A percentile compares a stretch with the other conserved stretches of the same genome.
Conservation (phyloP, 345 rosid genomes). For the Acer campestre region DNA sequence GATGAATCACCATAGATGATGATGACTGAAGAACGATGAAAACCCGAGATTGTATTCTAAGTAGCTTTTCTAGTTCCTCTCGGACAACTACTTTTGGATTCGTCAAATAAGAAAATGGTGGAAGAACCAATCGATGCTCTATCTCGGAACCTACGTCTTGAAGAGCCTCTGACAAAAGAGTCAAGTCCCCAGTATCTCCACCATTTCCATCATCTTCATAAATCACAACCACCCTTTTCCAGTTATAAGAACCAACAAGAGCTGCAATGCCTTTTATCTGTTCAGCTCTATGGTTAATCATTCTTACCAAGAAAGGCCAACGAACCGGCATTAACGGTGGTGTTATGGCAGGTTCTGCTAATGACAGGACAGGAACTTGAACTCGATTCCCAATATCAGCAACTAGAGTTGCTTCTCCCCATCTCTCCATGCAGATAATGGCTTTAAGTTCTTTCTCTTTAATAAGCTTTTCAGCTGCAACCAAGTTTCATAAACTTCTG, state of each 20-base stretch:
- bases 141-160: conserved; percentile 35
- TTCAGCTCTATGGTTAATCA: conserved; percentile 34
- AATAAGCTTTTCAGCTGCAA: no score
- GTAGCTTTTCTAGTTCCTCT: conserved; percentile 32
- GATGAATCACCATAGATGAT: conserved; percentile 27
- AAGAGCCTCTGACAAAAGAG: conserved; percentile 36
- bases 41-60: conserved; percentile 32
- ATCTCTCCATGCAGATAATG: conserved; percentile 49
- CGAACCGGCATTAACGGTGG: conserved; percentile 29
- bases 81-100: conserved; percentile 22
- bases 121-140: conserved; percentile 42
- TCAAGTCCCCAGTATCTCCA: conserved; percentile 30
- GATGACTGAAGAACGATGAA: conserved; percentile 54
- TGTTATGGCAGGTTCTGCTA: conserved; percentile 32
- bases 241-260: conserved; percentile 29
- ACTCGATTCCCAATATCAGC: conserved; percentile 33
- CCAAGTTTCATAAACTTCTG: no score
- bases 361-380: conserved; percentile 23
- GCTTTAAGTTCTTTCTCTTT: no score
- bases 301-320: conserved; percentile 43
- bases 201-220: conserved; percentile 41
- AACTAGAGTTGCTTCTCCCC: conserved; percentile 52
- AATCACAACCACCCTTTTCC: conserved; percentile 42
- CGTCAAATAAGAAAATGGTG: conserved; percentile 31
- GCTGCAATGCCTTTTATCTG: conserved; percentile 45